These are phyloP conservation scores for Adansonia grandidieri DNA, from an alignment of 441 rosid species.

Conservation along the genomic window DNA sequence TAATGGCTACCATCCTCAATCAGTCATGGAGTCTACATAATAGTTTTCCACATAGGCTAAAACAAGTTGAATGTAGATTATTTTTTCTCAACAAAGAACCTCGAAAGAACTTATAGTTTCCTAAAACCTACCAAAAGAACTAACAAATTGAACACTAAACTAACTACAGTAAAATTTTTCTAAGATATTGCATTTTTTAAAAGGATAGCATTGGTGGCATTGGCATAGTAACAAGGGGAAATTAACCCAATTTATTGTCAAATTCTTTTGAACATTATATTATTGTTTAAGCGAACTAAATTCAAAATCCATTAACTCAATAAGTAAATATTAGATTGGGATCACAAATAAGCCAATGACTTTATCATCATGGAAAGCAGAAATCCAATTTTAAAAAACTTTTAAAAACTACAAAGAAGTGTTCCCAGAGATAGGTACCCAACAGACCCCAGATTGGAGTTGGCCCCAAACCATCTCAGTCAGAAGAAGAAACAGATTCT, in stretches of 20 bases:
- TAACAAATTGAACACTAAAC: background rate
- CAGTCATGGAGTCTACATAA: background rate
- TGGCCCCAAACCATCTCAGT: background rate
- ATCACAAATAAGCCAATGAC: background rate
- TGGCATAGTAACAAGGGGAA: background rate
- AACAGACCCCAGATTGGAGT: constrained; percentile 11
- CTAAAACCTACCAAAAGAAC: background rate
- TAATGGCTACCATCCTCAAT: background rate
- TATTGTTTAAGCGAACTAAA: background rate
- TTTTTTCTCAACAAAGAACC: background rate
- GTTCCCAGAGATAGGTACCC: constrained; percentile 18
- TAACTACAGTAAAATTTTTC: background rate
- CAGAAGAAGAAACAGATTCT: constrained; percentile 19
- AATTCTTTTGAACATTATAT: background rate
- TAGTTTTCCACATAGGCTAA: background rate
- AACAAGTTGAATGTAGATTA: background rate
- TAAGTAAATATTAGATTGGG: background rate
- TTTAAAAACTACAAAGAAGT: background rate
- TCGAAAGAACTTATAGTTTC: background rate
- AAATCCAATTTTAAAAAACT: background rate
- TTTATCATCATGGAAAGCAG: background rate
- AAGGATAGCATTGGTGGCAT: background rate
- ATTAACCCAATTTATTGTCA: background rate
- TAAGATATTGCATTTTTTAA: background rate
- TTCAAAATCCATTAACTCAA: background rate